A percentile compares a stretch with the other conserved stretches of the same genome.
Conservation (phyloP, 306 rosid genomes). For the Prunus mira region DNA sequence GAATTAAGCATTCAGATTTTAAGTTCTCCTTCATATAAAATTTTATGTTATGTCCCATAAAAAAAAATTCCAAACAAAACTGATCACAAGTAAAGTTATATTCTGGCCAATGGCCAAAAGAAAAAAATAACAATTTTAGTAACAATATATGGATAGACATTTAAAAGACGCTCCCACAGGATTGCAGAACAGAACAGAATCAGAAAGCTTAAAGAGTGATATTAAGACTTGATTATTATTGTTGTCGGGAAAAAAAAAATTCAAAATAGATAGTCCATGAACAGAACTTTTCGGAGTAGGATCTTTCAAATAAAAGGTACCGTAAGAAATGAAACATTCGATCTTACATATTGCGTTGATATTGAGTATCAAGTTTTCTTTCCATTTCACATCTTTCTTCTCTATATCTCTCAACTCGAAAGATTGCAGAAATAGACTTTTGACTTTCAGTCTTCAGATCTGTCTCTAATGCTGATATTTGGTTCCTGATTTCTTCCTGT, state of each 20-base stretch:
- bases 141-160: background rate
- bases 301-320: background rate
- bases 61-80: too few species aligned
- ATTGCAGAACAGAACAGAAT: background rate
- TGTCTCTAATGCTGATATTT: conserved; percentile 57
- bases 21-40: background rate
- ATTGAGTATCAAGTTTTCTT: conserved; percentile 71
- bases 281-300: background rate
- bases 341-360: conserved; percentile 80
- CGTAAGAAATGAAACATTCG: conserved; percentile 2
- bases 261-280: background rate
- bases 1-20: background rate
- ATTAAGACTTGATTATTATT: background rate
- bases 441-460: conserved; percentile 49
- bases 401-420: conserved; percentile 63
- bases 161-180: background rate
- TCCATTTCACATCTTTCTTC: conserved; percentile 76
- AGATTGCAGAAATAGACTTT: conserved; percentile 51
- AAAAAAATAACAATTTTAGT: background rate
- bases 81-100: background rate
- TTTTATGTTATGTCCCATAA: background rate
- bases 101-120: background rate
- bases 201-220: background rate
- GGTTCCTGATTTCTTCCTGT: conserved; percentile 79
- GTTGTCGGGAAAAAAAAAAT: background rate